Conservation (phyloP, 495 filamentous ascomycete genomes). For the Penicillium flavigenum region DNA sequence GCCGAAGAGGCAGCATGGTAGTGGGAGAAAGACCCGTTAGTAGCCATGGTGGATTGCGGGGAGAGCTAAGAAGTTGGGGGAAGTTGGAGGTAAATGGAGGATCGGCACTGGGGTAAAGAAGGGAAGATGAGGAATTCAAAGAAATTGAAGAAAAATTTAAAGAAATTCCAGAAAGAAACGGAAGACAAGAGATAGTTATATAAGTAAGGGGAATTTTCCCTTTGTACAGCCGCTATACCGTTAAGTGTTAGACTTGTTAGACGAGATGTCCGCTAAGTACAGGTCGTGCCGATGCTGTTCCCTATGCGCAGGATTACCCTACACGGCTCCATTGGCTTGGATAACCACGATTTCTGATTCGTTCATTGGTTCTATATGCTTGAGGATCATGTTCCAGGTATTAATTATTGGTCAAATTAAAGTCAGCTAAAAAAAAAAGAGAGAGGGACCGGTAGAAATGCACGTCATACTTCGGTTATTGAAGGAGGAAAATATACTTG, state of each 20-base stretch:
- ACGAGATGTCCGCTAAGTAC: slow-evolving; percentile 64
- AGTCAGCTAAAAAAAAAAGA: neutral
- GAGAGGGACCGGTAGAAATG: neutral
- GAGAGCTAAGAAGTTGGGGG: slow-evolving; percentile 9
- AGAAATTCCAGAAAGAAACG: slow-evolving; percentile 7
- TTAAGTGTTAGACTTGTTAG: slow-evolving; percentile 25
- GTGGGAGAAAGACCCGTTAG: slow-evolving; percentile 40
- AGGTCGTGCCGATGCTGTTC: slow-evolving; percentile 49
- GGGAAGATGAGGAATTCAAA: slow-evolving; percentile 3
- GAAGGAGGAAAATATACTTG: neutral
- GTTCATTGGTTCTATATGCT: neutral
- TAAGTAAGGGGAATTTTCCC: slow-evolving; percentile 13
- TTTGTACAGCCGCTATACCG: slow-evolving; percentile 26
- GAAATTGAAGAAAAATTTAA: neutral
- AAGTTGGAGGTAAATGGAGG: neutral
- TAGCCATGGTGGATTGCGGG: slow-evolving; percentile 36
- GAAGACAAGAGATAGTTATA: slow-evolving; percentile 18
- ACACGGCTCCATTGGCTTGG: slow-evolving; percentile 13
- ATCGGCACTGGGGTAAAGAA: slow-evolving; percentile 11
- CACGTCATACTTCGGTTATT: slow-evolving; percentile 11
- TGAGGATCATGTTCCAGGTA: neutral
- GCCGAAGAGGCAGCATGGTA: slow-evolving; percentile 83
- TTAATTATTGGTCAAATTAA: slow-evolving; percentile 4
- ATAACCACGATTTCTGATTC: slow-evolving; percentile 9
- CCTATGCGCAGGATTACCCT: slow-evolving; percentile 44